phyloP scores from a whole-genome alignment of 1,284 basidiomycete genomes.

The Irpex sp. region DNA sequence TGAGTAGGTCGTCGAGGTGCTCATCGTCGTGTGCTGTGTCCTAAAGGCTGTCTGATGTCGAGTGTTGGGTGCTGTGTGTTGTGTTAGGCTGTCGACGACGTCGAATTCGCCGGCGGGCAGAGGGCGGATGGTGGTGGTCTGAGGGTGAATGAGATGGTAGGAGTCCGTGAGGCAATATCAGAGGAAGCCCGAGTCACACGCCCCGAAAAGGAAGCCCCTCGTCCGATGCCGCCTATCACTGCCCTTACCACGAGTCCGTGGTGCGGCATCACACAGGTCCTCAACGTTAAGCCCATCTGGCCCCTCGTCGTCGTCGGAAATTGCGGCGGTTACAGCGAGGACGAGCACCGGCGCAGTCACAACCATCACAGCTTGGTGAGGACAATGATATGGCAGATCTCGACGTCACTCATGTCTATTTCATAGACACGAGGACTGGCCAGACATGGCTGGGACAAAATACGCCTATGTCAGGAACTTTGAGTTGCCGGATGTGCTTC shows the following conservation, averaged over 20 bases:
- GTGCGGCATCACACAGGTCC: background rate
- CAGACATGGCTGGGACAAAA: slow-evolving; percentile 83
- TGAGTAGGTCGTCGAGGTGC: slow-evolving; percentile 24
- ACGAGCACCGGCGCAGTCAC: background rate
- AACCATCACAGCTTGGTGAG: background rate
- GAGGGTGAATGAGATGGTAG: slow-evolving; percentile 13
- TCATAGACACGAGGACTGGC: background rate
- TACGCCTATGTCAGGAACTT: slow-evolving; percentile 91
- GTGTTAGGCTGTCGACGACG: background rate
- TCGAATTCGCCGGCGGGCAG: no score
- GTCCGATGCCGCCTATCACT: slow-evolving; percentile 9
- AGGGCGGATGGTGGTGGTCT: slow-evolving; percentile 24
- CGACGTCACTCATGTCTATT: background rate
- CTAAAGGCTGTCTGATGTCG: slow-evolving; percentile 2
- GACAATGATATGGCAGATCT: background rate
- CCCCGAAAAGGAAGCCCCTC: slow-evolving; percentile 17
- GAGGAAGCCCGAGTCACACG: slow-evolving; percentile 19
- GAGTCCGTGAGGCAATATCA: slow-evolving; percentile 12
- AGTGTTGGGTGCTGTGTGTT: background rate
- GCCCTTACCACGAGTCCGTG: slow-evolving; percentile 3
- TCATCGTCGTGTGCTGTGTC: slow-evolving; percentile 13
- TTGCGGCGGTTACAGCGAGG: background rate
- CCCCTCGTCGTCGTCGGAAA: background rate
- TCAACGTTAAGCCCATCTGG: background rate
- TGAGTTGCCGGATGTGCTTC: slow-evolving; percentile 84